Conservation (phyloP, 495 filamentous ascomycete species). For the Daldinia caldariorum region DNA sequence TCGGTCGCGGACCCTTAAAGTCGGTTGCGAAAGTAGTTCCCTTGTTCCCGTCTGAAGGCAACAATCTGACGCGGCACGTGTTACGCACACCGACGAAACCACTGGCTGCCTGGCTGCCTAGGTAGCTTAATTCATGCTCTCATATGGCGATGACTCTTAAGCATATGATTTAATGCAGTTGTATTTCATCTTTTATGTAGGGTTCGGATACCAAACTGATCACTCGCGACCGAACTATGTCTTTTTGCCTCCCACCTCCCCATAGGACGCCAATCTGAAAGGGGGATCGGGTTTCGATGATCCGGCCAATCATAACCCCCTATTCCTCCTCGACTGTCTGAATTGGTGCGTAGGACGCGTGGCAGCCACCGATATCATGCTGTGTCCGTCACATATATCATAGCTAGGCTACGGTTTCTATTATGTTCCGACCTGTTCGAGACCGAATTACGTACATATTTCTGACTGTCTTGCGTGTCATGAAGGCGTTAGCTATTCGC, state of each 20-base stretch:
- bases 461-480: slow-evolving; percentile 25
- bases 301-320: slow-evolving; percentile 27
- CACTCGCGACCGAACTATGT: slow-evolving; percentile 10
- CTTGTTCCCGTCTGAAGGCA: slow-evolving; percentile 17
- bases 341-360: slow-evolving; percentile 35
- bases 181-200: not conserved
- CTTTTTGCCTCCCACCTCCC: slow-evolving; percentile 25
- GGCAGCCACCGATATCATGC: slow-evolving; percentile 30
- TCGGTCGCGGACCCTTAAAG: slow-evolving; percentile 14
- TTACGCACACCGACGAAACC: not conserved
- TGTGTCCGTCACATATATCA: not conserved
- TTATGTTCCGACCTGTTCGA: slow-evolving; percentile 36
- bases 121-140: not conserved
- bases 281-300: slow-evolving; percentile 14
- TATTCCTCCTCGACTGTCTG: slow-evolving; percentile 2
- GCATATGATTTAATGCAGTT: slow-evolving; percentile 5
- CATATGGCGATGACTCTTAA: slow-evolving; percentile 17
- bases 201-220: slow-evolving; percentile 18
- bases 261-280: slow-evolving; percentile 15
- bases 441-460: slow-evolving; percentile 28
- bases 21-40: slow-evolving; percentile 19
- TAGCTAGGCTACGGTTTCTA: slow-evolving; percentile 35
- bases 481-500: slow-evolving; percentile 38
- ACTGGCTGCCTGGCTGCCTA: slow-evolving; percentile 15
- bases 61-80: slow-evolving; percentile 30